Percentiles rank a stretch among this genome's conserved stretches.
These are phyloP conservation scores for Orbilia ellipsospora DNA, from an alignment of 2,329 filamentous ascomycete species.

Conservation along the genomic window DNA sequence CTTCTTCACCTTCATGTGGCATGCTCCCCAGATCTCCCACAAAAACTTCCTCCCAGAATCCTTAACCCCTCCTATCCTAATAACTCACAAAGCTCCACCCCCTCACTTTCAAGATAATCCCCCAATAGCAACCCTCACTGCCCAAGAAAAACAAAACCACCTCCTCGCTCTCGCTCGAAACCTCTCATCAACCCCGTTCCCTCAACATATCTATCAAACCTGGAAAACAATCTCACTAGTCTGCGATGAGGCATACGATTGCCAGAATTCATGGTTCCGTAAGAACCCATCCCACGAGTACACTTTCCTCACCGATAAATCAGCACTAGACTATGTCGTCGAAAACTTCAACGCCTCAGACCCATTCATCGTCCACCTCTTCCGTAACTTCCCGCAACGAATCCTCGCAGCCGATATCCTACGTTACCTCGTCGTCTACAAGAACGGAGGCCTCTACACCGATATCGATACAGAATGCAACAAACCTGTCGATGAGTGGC, in stretches of 20 bases:
- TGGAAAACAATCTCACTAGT: slow-evolving; percentile 48
- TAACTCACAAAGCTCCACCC: not conserved
- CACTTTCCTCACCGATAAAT: slow-evolving; percentile 32
- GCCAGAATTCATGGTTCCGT: slow-evolving; percentile 25
- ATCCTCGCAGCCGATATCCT: slow-evolving; percentile 44
- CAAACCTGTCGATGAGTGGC: slow-evolving; percentile 31
- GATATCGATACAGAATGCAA: slow-evolving; percentile 50
- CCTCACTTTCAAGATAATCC: not conserved
- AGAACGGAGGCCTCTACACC: slow-evolving; percentile 42
- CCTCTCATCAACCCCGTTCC: slow-evolving; percentile 25
- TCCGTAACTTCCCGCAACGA: slow-evolving; percentile 32
- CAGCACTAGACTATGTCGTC: slow-evolving; percentile 31
- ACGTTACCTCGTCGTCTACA: slow-evolving; percentile 39
- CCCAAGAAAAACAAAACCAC: slow-evolving; percentile 1
- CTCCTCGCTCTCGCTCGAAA: slow-evolving; percentile 10
- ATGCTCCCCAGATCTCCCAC: slow-evolving; percentile 10
- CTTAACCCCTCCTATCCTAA: not conserved
- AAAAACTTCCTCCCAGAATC: slow-evolving; percentile 11
- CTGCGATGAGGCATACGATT: slow-evolving; percentile 21
- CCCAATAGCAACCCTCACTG: not conserved
- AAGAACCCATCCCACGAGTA: slow-evolving; percentile 44
- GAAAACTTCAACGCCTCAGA: slow-evolving; percentile 44
- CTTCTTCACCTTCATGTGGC: slow-evolving; percentile 29
- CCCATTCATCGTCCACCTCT: slow-evolving; percentile 41
- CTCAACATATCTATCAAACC: slow-evolving; percentile 49